Evolutionary conservation across 257 asterid species (phyloP), one percentile per base, ranked within the genome.

Genomic region (Solanum chmielewskii): DNA sequence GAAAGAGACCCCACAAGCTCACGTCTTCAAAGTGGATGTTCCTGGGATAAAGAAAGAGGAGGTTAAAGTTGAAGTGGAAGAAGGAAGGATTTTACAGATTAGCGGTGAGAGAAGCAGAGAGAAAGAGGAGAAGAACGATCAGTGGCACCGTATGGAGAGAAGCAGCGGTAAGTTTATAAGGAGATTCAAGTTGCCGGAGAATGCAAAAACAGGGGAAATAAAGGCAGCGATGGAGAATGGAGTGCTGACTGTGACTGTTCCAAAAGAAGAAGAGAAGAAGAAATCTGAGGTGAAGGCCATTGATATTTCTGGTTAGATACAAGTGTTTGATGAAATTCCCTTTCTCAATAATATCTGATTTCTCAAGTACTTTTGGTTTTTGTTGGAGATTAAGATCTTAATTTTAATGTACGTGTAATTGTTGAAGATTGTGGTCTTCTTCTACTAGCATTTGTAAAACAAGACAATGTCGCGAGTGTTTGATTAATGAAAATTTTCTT

Each of bases 1-100:
- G 90, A 91, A 88, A 68, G 89, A 77, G 69, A 88, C 92, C 15
- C 91, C 89, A 1, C 86, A 89, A 47, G 85, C 89, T 23, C 91
- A 89, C 8, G 81, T 87, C 3, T 76, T 89, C 88, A 84, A 89
- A 47, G 91, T 89, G 3, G 91, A 89, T 11, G 64, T 89, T 35
- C 91, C 89, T 2, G 91, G 91, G 70, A 59, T 89, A 15, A 89
- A 80, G 47, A 89, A 85, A 78, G 90, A 88, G 33, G 87, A 88
- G 15, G 85, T 49, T 0, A 49, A 49, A 16, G 60, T 49, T 0
- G 60, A 49, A 49, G 60, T 49, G 0, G 60, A 49, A 49, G 21
- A 49, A 49, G 60, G 60, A 49, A 49, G 21, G 3, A 49, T 49
- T 14, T 49, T 49, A 49, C 89, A 87, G 71, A 87, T 89, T 3